A percentile compares a stretch with the other conserved stretches of the same genome.
Evolutionary conservation across 2,329 filamentous ascomycete species (phyloP).

Genomic region (Monilinia laxa): DNA sequence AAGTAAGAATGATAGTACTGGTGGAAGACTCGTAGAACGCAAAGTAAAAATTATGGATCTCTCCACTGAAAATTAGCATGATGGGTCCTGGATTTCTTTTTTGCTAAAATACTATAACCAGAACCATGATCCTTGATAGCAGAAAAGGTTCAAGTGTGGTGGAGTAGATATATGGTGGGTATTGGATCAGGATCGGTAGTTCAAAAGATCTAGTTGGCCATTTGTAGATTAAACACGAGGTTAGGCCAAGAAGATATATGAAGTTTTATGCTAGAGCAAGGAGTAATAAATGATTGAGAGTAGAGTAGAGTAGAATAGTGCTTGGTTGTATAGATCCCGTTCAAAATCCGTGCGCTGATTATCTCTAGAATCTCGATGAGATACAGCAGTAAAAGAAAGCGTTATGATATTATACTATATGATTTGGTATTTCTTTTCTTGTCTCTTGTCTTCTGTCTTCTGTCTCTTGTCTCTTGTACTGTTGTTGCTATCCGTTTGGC

Average conservation of each 20-base stretch:
- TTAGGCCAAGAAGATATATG: conserved; percentile 1
- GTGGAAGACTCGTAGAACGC: conserved; percentile 1
- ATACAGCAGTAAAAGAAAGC: too few species aligned
- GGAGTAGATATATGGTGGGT: neutral
- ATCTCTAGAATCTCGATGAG: too few species aligned
- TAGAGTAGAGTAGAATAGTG: neutral
- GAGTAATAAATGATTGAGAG: neutral
- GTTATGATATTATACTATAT: too few species aligned
- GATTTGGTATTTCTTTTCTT: too few species aligned
- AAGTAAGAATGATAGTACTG: conserved; percentile 3
- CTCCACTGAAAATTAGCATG: neutral
- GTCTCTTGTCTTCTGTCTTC: too few species aligned
- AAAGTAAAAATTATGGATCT: conserved; percentile 18
- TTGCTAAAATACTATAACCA: neutral
- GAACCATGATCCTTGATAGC: neutral
- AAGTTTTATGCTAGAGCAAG: neutral
- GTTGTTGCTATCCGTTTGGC: too few species aligned
- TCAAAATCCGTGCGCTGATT: neutral
- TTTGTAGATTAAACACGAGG: conserved; percentile 5
- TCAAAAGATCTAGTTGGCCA: neutral
- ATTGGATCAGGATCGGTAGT: conserved; percentile 2
- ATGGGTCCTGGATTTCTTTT: neutral
- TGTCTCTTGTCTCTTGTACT: too few species aligned
- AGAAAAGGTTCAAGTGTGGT: neutral
- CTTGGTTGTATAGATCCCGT: neutral